A percentile compares a stretch with the other conserved stretches of the same genome.
These are phyloP conservation scores for Solanum dulcamara DNA, from an alignment of 257 asterid species.

Conservation along the genomic window DNA sequence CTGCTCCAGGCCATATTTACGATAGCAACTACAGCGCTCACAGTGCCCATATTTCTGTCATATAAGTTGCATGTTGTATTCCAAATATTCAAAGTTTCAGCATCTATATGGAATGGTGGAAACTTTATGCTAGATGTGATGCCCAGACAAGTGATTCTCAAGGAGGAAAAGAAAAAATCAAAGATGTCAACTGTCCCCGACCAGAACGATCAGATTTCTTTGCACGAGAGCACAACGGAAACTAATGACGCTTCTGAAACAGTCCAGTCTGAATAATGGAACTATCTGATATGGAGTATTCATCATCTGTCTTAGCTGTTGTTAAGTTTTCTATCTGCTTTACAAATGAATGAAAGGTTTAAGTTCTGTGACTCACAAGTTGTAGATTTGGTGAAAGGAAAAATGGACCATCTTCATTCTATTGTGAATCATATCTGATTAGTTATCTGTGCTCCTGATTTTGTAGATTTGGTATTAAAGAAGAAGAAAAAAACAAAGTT, in stretches of 20 bases:
- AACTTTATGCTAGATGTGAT: constrained; percentile 86
- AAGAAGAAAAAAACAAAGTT: neutral
- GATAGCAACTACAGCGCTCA: constrained; percentile 73
- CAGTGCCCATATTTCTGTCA: constrained; percentile 86
- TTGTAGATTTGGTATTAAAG: neutral
- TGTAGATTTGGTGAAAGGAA: neutral
- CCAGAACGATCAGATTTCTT: neutral
- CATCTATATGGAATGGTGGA: constrained; percentile 90
- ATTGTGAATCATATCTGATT: neutral
- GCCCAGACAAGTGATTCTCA: constrained; percentile 83
- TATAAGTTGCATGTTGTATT: constrained; percentile 55
- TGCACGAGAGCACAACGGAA: neutral
- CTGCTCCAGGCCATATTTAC: constrained; percentile 81
- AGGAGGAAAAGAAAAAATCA: constrained; percentile 62
- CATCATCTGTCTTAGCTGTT: neutral
- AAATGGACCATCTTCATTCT: neutral
- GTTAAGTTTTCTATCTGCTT: neutral
- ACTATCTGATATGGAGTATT: neutral
- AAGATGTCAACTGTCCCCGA: constrained; percentile 20
- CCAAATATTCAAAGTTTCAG: constrained; percentile 83
- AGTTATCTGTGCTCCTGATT: neutral
- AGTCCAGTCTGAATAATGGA: constrained; percentile 5
- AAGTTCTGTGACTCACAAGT: neutral
- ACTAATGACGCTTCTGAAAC: constrained; percentile 8
- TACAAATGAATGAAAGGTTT: neutral